Evolutionary conservation across 345 rosid genomes (phyloP).

Genomic region (Theobroma cacao): DNA sequence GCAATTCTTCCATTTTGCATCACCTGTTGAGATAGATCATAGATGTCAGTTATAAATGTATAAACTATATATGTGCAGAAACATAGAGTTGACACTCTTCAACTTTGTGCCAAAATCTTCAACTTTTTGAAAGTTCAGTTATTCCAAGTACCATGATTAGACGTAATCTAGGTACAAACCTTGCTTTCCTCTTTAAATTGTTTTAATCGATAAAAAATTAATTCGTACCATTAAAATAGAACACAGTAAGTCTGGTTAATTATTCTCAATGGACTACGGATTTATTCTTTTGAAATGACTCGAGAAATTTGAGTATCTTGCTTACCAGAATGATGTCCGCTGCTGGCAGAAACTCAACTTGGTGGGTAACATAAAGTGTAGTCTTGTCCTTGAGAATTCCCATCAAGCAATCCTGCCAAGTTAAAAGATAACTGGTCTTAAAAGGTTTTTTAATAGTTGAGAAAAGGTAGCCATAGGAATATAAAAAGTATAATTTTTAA

Average conservation of each 20-base stretch:
- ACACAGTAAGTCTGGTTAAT: not conserved
- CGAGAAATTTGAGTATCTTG: not conserved
- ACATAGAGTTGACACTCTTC: not conserved
- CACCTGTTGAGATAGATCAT: constrained; percentile 58
- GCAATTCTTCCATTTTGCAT: constrained; percentile 88
- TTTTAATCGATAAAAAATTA: not conserved
- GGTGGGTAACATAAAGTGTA: constrained; percentile 84
- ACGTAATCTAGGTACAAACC: not conserved
- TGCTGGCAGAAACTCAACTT: constrained; percentile 94
- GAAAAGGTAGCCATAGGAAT: not conserved
- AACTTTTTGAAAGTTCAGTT: not conserved
- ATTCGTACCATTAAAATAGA: not conserved
- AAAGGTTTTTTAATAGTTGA: not conserved
- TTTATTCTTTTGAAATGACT: not conserved
- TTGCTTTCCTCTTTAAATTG: not conserved
- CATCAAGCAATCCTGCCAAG: constrained; percentile 78
- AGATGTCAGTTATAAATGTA: not conserved
- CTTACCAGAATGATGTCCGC: constrained; percentile 93
- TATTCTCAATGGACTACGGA: not conserved
- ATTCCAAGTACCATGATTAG: not conserved
- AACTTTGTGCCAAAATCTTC: not conserved
- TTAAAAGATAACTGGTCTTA: not conserved
- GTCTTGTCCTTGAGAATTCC: constrained; percentile 78
- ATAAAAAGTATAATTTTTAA: not conserved
- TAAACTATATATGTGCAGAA: not conserved